Base-by-base conservation (phyloP, 169 alveolate genomes). In the Plasmodium gonderi region DNA sequence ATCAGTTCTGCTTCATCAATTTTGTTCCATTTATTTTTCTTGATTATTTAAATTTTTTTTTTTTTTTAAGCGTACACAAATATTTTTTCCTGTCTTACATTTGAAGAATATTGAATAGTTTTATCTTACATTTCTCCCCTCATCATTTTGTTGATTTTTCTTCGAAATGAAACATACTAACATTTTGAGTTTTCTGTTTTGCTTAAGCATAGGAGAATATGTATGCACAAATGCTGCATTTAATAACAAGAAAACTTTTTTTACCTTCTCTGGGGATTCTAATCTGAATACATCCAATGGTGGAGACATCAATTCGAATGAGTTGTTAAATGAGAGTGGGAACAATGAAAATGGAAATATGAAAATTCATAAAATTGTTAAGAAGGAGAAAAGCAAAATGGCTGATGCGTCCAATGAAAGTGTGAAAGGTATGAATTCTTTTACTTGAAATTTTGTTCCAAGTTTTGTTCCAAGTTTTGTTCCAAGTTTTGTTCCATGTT, bases 241-340 rank as follows among this genome's bases (percentile, higher is more conserved):
- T 7, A 67, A 42, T 31, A 44, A 44, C 42, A 74, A 85, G 45
- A 74, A 65, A 54, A 64, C 79, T 20, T 60, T 67, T 67, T 33
- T 76, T 42, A 69, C 44, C 1, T 85, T 85, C 47, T 85, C 92
- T 17, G 92, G 92, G 17, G 87, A 85, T 38, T 42, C 36, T 44
- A n/a, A 60, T 75, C 45, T 85, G 38, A 29, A 45, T 20, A 44
- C 17, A 12, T 36, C 72, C 0, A 60, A 60, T 20, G 36, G 33
- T 31, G 47, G 45, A 20, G n/a, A 65, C 14, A 9, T 38, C 38
- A 75, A 40, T 26, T 40, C 11, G 17, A 42, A 45, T 26, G 51
- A 85, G 23, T 20, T 47, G 45, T 20, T 33, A 29, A 29, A 40
- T 6, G 40, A 80, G 20, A 85, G 79, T 49, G 92, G 14, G 14